Base-by-base conservation (phyloP, 345 rosid species). In the Hypericum androsaemum region DNA sequence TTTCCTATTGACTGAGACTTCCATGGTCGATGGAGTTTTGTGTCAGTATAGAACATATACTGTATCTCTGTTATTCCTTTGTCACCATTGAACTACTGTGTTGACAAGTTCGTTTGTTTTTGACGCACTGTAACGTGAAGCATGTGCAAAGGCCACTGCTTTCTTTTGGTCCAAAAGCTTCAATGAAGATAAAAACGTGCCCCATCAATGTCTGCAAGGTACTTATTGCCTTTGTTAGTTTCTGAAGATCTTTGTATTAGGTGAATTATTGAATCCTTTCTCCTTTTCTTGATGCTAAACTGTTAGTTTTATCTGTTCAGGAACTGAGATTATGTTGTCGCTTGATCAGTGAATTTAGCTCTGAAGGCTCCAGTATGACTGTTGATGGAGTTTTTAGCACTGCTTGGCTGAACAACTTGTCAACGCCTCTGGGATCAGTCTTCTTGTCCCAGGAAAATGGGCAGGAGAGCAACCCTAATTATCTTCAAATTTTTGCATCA, bases 131-230 rank as follows among this genome's bases (percentile, higher is more conserved):
- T 69, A 54, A 8, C 71, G 38, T 64, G 71, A 86, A 92, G 98
- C 84, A 92, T 72, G 97, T 83, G 56, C 94, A 88, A 72, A 83
- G 94, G 62, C 95, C 98, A 47, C 76, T 83, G 43, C 76, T 81
- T 39, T 88, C 95, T 45, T 92, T 92, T 77, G 98, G 97, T 68
- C 97, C 95, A 48, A 92, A 85, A 79, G 79, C 81, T 59, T 82
- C 94, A 52, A 59, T 74, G 80, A 79, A 80, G 66, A 86, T 80
- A 58, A 81, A 68, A 74, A 85, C 97, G 42, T 77, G 79, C 71
- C 98, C 98, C 38, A 50, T 84, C 66, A 79, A 69, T 73, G 98
- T 88, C 70, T 83, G 90, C 82, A 88, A 85, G 95, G 98, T 92
- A 78, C 59, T 49, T 69, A 11, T 6, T 53, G 42, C 12, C 12